Conservation (phyloP, 805 yeast genomes). For the Cyberlindnera mrakii region DNA sequence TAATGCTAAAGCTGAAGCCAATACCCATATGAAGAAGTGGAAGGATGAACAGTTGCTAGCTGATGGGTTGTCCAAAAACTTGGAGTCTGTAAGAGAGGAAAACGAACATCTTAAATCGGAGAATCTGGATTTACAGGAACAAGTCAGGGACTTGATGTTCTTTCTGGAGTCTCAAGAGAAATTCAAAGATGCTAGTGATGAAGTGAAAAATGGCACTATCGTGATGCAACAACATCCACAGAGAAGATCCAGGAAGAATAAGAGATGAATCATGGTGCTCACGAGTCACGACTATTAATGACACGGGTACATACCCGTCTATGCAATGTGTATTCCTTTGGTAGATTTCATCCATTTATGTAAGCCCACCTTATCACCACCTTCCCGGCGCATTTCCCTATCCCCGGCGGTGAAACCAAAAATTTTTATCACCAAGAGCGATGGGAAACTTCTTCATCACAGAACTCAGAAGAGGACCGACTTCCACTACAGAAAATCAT, state of each 20-base stretch:
- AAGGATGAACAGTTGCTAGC: constrained; percentile 43
- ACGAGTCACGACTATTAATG: neutral
- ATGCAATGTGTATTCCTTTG: neutral
- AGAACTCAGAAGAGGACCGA: too few species aligned
- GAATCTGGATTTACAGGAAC: constrained; percentile 50
- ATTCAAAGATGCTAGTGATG: constrained; percentile 65
- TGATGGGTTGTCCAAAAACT: constrained; percentile 33
- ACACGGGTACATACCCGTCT: neutral
- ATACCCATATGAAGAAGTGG: constrained; percentile 27
- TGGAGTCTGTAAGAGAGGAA: constrained; percentile 29
- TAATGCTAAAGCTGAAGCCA: constrained; percentile 4
- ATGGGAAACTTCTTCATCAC: too few species aligned
- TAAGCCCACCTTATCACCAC: neutral
- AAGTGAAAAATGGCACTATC: constrained; percentile 65
- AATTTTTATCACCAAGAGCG: neutral
- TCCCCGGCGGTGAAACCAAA: neutral
- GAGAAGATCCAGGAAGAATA: neutral
- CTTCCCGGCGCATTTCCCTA: neutral
- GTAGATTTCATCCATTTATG: neutral
- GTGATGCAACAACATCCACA: constrained; percentile 29
- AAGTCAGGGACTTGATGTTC: constrained; percentile 75
- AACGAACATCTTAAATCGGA: constrained; percentile 30
- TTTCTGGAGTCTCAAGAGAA: constrained; percentile 68
- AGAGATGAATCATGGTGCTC: neutral
- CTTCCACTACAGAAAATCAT: too few species aligned